Percentiles rank a stretch among this genome's conserved stretches.
phyloP scores from a whole-genome alignment of 805 yeast genomes.

The Starmerella vitae region DNA sequence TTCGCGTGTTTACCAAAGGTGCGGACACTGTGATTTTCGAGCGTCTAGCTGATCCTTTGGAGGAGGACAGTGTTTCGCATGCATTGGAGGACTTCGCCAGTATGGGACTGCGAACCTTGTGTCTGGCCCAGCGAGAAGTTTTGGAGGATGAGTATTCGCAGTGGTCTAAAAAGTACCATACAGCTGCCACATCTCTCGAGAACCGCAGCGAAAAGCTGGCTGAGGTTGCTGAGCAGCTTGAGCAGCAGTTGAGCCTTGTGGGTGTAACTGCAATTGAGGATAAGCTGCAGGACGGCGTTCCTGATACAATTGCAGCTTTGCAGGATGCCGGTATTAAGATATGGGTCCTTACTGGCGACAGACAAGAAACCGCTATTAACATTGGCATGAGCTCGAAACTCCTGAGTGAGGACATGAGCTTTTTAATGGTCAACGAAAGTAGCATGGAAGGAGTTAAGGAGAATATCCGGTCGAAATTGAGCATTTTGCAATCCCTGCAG shows the following conservation, averaged over 20 bases:
- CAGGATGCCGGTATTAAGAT: conserved; percentile 84
- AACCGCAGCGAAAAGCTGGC: conserved; percentile 67
- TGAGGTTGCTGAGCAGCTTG: conserved; percentile 73
- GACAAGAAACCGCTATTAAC: conserved; percentile 97
- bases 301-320: conserved; percentile 83
- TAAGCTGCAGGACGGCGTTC: conserved; percentile 91
- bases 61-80: conserved; percentile 61
- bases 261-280: conserved; percentile 98
- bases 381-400: conserved; percentile 97
- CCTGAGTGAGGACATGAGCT: conserved; percentile 88
- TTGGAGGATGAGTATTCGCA: conserved; percentile 59
- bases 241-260: conserved; percentile 48
- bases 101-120: conserved; percentile 86
- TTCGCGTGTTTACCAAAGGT: conserved; percentile 84
- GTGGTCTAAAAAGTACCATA: conserved; percentile 57
- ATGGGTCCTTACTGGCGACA: conserved; percentile 99
- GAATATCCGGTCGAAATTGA: conserved; percentile 61
- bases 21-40: conserved; percentile 94
- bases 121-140: conserved; percentile 75
- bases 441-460: conserved; percentile 58
- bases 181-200: conserved; percentile 70
- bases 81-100: conserved; percentile 95
- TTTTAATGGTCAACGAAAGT: conserved; percentile 79
- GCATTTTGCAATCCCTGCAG: conserved; percentile 38
- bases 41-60: conserved; percentile 39